These are phyloP conservation scores for Ceratocystis alfenasii DNA, from an alignment of 2,329 filamentous ascomycete genomes.

Conservation along the genomic window DNA sequence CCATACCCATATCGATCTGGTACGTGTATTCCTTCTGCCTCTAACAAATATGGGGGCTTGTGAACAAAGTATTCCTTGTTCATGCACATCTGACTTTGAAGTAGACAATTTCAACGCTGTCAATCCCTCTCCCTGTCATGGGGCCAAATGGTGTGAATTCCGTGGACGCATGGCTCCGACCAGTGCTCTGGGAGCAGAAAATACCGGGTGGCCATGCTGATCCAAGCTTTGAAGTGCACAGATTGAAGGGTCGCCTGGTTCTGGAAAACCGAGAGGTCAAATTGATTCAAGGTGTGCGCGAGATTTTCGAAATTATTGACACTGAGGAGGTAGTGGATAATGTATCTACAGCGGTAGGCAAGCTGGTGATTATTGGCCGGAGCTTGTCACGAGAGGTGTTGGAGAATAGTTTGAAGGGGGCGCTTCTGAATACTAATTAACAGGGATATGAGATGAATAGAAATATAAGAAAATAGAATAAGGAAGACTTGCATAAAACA, in stretches of 20 bases:
- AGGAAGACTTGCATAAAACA: neutral
- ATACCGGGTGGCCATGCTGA: conserved; percentile 38
- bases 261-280: conserved; percentile 54
- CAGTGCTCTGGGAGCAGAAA: conserved; percentile 68
- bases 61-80: neutral
- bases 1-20: conserved; percentile 82
- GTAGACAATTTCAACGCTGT: conserved; percentile 73
- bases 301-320: conserved; percentile 86
- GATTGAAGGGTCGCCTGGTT: conserved; percentile 68
- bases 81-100: neutral
- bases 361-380: conserved; percentile 53
- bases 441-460: neutral
- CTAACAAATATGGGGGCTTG: neutral
- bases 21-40: conserved; percentile 33
- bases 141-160: conserved; percentile 42
- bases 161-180: conserved; percentile 72
- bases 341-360: conserved; percentile 33
- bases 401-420: conserved; percentile 32
- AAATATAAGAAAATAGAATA: conserved; percentile 24
- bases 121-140: conserved; percentile 55
- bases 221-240: conserved; percentile 63
- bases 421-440: neutral
- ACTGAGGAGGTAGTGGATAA: conserved; percentile 29
- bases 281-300: conserved; percentile 81
- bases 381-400: conserved; percentile 42